Evolutionary conservation across 2,329 filamentous ascomycete species (phyloP), one percentile per base, ranked within the genome.

Genomic region (Drechslerella stenobrocha): DNA sequence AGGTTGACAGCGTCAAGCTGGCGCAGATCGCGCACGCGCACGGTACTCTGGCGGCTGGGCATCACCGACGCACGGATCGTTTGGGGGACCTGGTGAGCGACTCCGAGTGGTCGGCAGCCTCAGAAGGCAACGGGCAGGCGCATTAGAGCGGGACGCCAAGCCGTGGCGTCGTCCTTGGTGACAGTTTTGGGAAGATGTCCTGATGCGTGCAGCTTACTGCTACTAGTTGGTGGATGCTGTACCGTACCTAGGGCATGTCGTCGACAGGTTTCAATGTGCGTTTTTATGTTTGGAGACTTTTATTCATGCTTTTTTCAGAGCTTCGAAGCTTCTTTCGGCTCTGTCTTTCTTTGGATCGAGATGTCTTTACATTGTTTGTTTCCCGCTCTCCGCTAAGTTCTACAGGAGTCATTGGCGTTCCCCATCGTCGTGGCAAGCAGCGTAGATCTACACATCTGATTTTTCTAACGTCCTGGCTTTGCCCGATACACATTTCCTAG

Each of bases 61-160:
- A 18, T 2, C 50, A 60, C n/a, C 24, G 44, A 13, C 59, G 50
- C 4, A 23, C 22, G 5, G 55, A 67, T 5, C 53, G 44, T 18
- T 28, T 67, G 15, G 63, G 63, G n/a, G 63, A 67, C 50, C 59
- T 67, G 45, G 58, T 50, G 45, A 67, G 63, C 11, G 63, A 67
- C 37, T 67, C 63, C 2, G 63, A 67, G n/a, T 67, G 63, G 63
- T 67, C 61, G 42, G 59, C 32, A 42, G 61, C 32, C 8, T 58
- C 53, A 23, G 40, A 58, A 15, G 22, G 40, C 8, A 42, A 59
- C 34, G 18, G 37, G 11, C 5, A 30, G 28, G 5, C 11, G 5
- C 11, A n/a, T n/a, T n/a, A n/a, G n/a, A n/a, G n/a, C n/a, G n/a
- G n/a, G n/a, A n/a, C n/a, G n/a, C n/a, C n/a, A n/a, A n/a, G n/a